Percentiles rank a stretch among this genome's conserved stretches.
phyloP scores from a whole-genome alignment of 83 land plant species.

The Thuja plicata region DNA sequence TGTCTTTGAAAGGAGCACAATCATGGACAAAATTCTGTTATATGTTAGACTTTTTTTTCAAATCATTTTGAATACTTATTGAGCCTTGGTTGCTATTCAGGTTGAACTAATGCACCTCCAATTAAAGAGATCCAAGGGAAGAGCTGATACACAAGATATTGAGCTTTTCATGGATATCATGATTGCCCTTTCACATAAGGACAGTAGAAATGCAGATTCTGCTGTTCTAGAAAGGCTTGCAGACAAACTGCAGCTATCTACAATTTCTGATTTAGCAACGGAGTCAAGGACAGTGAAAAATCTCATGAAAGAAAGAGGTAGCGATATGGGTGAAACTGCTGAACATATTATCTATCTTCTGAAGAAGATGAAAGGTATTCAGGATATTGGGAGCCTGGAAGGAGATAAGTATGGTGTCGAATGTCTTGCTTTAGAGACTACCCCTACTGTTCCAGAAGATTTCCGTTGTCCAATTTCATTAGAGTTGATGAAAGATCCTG shows the following conservation, averaged over 20 bases:
- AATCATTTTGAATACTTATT: neutral
- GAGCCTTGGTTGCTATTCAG: slow-evolving; percentile 13
- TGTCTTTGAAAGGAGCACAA: neutral
- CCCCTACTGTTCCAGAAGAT: slow-evolving; percentile 42
- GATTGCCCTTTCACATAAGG: slow-evolving; percentile 39
- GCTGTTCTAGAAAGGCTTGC: slow-evolving; percentile 61
- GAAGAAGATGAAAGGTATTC: slow-evolving; percentile 40
- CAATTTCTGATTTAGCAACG: slow-evolving; percentile 35
- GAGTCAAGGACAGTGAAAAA: slow-evolving; percentile 49
- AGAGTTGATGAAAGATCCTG: slow-evolving; percentile 68
- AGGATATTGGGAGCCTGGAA: slow-evolving; percentile 22
- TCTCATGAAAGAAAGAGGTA: slow-evolving; percentile 31
- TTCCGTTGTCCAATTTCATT: slow-evolving; percentile 53
- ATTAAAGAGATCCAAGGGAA: slow-evolving; percentile 46
- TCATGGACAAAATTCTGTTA: neutral
- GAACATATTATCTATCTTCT: slow-evolving; percentile 38
- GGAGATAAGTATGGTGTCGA: slow-evolving; percentile 12
- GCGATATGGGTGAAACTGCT: slow-evolving; percentile 29
- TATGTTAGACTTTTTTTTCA: neutral
- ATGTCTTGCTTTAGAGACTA: slow-evolving; percentile 22
- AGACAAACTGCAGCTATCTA: slow-evolving; percentile 39
- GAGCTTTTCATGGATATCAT: slow-evolving; percentile 67
- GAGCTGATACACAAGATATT: slow-evolving; percentile 60
- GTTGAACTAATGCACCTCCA: slow-evolving; percentile 58
- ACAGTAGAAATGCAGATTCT: slow-evolving; percentile 43